Conservation (phyloP, 805 yeast genomes). For the Aciculoconidium aculeatum region DNA sequence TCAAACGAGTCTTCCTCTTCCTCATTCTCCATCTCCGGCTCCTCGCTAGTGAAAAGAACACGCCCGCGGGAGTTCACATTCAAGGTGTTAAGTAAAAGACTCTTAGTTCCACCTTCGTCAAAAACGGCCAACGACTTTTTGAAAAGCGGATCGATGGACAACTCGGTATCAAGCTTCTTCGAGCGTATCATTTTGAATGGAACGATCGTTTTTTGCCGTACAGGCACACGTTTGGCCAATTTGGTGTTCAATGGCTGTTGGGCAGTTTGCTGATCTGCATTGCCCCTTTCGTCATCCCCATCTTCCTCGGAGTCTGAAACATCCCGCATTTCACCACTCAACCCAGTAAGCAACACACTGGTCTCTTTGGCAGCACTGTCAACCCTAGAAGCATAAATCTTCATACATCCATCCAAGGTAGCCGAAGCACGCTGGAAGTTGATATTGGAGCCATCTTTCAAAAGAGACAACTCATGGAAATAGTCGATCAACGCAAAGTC, state of each 20-base stretch:
- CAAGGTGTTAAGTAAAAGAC: slow-evolving; percentile 20
- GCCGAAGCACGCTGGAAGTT: slow-evolving; percentile 90
- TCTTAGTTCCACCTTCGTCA: slow-evolving; percentile 29
- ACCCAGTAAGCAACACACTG: slow-evolving; percentile 72
- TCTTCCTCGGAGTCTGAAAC: slow-evolving; percentile 16
- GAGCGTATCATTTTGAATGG: too few species aligned
- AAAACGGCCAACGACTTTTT: slow-evolving; percentile 24
- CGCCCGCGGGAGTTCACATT: slow-evolving; percentile 19
- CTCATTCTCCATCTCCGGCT: neutral
- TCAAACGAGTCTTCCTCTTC: slow-evolving; percentile 1
- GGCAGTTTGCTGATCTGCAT: neutral
- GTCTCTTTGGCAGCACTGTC: slow-evolving; percentile 92
- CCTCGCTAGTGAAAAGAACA: slow-evolving; percentile 13
- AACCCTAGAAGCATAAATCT: slow-evolving; percentile 84
- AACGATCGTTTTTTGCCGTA: too few species aligned
- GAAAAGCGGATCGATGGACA: slow-evolving; percentile 24
- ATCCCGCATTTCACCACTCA: slow-evolving; percentile 27
- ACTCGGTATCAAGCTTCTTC: slow-evolving; percentile 16
- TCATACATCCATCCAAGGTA: slow-evolving; percentile 90
- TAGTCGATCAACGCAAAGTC: slow-evolving; percentile 46
- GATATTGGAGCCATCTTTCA: slow-evolving; percentile 33
- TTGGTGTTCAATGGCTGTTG: neutral
- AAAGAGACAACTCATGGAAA: slow-evolving; percentile 38
- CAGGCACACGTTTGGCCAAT: too few species aligned
- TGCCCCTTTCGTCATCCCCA: slow-evolving; percentile 17